Conservation (phyloP, 139 green algal genomes). For the Asterochloris sp. region DNA sequence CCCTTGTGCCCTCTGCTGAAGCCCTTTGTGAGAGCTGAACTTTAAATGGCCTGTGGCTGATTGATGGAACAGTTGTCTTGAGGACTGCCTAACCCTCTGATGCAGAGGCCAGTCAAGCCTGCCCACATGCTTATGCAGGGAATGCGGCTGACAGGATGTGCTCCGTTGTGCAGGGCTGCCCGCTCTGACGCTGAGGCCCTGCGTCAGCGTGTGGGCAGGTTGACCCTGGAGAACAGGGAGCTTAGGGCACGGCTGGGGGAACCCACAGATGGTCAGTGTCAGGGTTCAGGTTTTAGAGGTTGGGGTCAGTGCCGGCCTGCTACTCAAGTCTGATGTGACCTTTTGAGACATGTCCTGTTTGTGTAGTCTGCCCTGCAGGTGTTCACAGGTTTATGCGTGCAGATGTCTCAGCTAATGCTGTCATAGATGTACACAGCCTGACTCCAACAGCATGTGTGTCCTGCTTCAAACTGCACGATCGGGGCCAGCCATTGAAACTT, state of each 20-base stretch:
- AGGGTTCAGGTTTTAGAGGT: no score
- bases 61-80: background rate
- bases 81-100: background rate
- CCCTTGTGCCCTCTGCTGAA: background rate
- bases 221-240: background rate
- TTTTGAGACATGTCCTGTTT: no score
- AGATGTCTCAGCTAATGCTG: no score
- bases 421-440: no score
- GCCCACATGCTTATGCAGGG: background rate
- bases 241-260: background rate
- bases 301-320: no score
- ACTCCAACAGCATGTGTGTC: no score
- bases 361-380: no score
- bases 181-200: conserved; percentile 11
- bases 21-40: background rate
- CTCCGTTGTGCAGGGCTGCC: background rate
- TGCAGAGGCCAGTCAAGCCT: background rate
- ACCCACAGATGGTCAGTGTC: no score
- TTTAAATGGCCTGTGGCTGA: background rate
- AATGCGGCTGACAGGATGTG: background rate
- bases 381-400: no score
- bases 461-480: no score
- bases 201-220: conserved; percentile 3
- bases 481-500: no score
- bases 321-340: no score